Base-by-base conservation (phyloP, 192 early-diverging fungal genomes). In the Coemansia sp. region DNA sequence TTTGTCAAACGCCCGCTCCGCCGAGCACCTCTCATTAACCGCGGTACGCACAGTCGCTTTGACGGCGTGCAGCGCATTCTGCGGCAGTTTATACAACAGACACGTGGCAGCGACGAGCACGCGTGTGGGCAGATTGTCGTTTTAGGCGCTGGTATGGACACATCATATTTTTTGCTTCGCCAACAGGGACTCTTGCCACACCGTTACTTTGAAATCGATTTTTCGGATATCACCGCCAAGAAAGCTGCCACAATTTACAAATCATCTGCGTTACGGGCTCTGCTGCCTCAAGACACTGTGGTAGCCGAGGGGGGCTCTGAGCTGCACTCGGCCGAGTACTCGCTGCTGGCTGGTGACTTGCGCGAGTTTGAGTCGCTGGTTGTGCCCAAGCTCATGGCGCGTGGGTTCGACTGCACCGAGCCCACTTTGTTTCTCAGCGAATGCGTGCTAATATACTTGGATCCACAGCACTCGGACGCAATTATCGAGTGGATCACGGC, bases 341-440 rank as follows among this genome's bases (percentile, higher is more conserved):
- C 70, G 62, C 66, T 98, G 41, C 9, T 96, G 5, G 83, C 91
- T 0, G 93, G 88, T 2, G 96, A 98, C 69, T 80, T 97, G 57
- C 84, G 92, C 29, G 60, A 85, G 9, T 95, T 92, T 62, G 62
- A 64, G 37, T 43, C 76, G 0, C 27, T 73, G 1, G 70, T 95
- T n/a, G 82, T 87, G 5, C 82, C 86, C 14, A 80, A 83, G 43
- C 73, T 98, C 21, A 17, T 78, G 7, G 66, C 64, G 27, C 63
- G 60, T 22, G 88, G 90, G 2, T 75, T 84, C 11, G 74, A 85
- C 32, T 10, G 19, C 10, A 22, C 23, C 0, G 57, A 53, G 9
- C 93, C 95, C 3, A 98, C 95, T 0, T 72, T 98, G 43, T 93
- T 96, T 58, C 65, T 98, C 5, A 93, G 94, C 59, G 97, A 98